Conservation (phyloP, 108 stramenopile species). For the Halocafeteria seosinensis region DNA sequence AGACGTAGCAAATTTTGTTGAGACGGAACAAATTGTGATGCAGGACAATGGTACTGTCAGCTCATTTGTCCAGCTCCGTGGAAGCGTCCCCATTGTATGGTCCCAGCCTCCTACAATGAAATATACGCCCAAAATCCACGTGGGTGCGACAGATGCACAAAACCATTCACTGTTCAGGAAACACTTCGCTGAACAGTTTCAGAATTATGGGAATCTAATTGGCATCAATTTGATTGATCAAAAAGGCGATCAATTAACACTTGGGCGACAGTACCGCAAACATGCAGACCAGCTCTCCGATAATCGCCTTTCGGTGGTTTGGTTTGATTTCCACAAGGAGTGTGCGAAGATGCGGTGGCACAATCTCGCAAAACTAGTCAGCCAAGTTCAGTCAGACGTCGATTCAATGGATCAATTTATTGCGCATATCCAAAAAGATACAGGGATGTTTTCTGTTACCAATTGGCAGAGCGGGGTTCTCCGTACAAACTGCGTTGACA, state of each 20-base stretch:
- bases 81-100: slow-evolving; percentile 82
- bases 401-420: neutral
- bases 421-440: no score
- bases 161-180: slow-evolving; percentile 50
- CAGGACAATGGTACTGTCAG: neutral
- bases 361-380: slow-evolving; percentile 50
- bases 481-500: slow-evolving; percentile 96
- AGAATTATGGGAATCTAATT: slow-evolving; percentile 24
- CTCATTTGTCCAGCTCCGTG: slow-evolving; percentile 63
- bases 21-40: slow-evolving; percentile 73
- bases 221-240: slow-evolving; percentile 79
- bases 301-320: slow-evolving; percentile 45
- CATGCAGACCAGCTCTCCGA: slow-evolving; percentile 7
- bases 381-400: slow-evolving; percentile 35
- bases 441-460: slow-evolving; percentile 43
- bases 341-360: slow-evolving; percentile 68
- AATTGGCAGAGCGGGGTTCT: slow-evolving; percentile 58
- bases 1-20: slow-evolving; percentile 74
- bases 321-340: slow-evolving; percentile 94
- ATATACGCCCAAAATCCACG: slow-evolving; percentile 63
- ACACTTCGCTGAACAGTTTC: slow-evolving; percentile 49
- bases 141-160: slow-evolving; percentile 53
- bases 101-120: slow-evolving; percentile 64
- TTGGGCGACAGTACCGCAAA: slow-evolving; percentile 44
- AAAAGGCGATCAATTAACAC: slow-evolving; percentile 66